A percentile compares a stretch with the other conserved stretches of the same genome.
phyloP scores from a whole-genome alignment of 2,329 filamentous ascomycete species.

The Elsinoe batatas region DNA sequence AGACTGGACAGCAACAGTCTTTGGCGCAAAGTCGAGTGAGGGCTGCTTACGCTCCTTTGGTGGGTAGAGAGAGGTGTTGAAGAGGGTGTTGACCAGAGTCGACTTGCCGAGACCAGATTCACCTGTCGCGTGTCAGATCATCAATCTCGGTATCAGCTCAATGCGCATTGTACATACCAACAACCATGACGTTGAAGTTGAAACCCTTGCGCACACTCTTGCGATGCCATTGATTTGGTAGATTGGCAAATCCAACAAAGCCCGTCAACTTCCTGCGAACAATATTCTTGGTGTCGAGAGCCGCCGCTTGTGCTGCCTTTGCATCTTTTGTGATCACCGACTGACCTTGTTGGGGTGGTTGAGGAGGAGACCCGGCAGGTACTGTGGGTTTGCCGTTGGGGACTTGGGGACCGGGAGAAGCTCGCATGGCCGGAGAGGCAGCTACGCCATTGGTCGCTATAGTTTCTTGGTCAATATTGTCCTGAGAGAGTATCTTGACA shows the following conservation, averaged over 20 bases:
- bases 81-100: conserved; percentile 95
- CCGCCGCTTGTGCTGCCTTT: conserved; percentile 43
- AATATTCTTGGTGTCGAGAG: conserved; percentile 69
- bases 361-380: conserved; percentile 39
- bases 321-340: conserved; percentile 57
- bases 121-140: conserved; percentile 45
- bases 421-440: conserved; percentile 34
- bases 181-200: conserved; percentile 99
- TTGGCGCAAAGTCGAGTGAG: conserved; percentile 95
- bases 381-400: conserved; percentile 45
- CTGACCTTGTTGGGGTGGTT: conserved; percentile 28
- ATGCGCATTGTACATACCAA: conserved; percentile 59
- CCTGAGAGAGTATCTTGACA: conserved; percentile 12
- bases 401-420: conserved; percentile 36
- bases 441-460: conserved; percentile 38
- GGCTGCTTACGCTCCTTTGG: conserved; percentile 97
- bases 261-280: conserved; percentile 96
- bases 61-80: conserved; percentile 98
- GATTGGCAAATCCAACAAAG: conserved; percentile 96
- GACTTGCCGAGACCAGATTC: conserved; percentile 99
- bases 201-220: conserved; percentile 99
- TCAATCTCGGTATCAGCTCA: neutral
- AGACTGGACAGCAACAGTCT: conserved; percentile 51
- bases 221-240: conserved; percentile 99
- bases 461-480: conserved; percentile 16